A percentile compares a stretch with the other conserved stretches of the same genome.
phyloP scores from a whole-genome alignment of 306 rosid genomes.

The Adenanthera pavonina region DNA sequence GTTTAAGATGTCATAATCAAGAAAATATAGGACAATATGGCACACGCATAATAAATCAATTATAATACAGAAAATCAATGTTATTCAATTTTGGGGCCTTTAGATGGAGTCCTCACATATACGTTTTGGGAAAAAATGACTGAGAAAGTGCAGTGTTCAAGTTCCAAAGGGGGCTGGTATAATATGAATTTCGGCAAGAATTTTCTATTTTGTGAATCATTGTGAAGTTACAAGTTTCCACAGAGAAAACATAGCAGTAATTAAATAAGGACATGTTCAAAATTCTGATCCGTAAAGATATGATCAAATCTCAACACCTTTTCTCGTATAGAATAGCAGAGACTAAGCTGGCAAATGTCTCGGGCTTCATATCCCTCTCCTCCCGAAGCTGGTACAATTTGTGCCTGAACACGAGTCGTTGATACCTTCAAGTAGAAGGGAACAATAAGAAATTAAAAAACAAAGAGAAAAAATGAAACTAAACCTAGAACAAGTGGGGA shows the following conservation, averaged over 20 bases:
- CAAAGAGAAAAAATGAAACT: not conserved
- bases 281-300: not conserved
- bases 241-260: not conserved
- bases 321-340: conserved; percentile 71
- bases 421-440: conserved; percentile 39
- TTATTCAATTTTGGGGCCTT: not conserved
- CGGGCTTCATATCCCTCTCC: conserved; percentile 55
- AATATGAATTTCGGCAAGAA: not conserved
- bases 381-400: conserved; percentile 76
- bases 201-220: not conserved
- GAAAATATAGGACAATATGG: conserved; percentile 6
- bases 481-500: not conserved
- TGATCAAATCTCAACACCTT: not conserved
- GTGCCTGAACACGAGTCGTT: conserved; percentile 71
- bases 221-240: not conserved
- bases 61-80: not conserved
- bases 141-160: not conserved
- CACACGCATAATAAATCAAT: not conserved
- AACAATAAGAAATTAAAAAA: not conserved
- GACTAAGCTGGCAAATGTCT: conserved; percentile 74
- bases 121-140: not conserved
- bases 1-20: not conserved
- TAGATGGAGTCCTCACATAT: not conserved
- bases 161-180: not conserved
- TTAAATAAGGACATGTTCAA: not conserved